Conservation (phyloP, 768 basidiomycete species). For the Phylloporus sp. region DNA sequence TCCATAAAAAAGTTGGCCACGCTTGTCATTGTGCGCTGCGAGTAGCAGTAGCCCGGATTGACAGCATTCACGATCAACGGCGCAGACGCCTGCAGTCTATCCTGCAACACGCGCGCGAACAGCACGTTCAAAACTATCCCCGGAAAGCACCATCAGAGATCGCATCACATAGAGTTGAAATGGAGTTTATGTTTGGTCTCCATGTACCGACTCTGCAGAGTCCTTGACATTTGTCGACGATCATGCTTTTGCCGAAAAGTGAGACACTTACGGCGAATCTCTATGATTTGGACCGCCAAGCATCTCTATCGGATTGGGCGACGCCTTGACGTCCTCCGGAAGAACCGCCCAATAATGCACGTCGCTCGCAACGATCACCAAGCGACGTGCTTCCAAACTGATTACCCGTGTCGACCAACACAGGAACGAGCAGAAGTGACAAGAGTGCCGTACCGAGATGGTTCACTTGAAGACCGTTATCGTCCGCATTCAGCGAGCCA, state of each 20-base stretch:
- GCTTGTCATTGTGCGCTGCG: neutral
- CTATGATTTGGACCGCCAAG: conserved; percentile 23
- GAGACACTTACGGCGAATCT: conserved; percentile 8
- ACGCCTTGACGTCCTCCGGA: conserved; percentile 16
- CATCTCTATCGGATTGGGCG: conserved; percentile 20
- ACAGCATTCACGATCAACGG: conserved; percentile 24
- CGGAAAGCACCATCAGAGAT: neutral
- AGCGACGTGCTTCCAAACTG: conserved; percentile 20
- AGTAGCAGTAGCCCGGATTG: conserved; percentile 31
- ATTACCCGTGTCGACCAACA: conserved; percentile 23
- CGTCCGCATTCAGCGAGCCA: neutral
- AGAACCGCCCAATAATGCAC: conserved; percentile 19
- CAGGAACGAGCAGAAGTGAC: conserved; percentile 31
- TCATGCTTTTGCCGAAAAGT: neutral
- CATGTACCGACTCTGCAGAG: conserved; percentile 19
- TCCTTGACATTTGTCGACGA: conserved; percentile 3
- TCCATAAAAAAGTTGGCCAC: conserved; percentile 2
- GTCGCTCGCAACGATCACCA: conserved; percentile 32
- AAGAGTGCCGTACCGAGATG: conserved; percentile 30
- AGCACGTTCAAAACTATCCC: conserved; percentile 30
- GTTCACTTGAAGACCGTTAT: conserved; percentile 37
- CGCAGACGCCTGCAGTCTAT: conserved; percentile 12
- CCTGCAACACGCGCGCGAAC: conserved; percentile 28
- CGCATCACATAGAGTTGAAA: neutral
- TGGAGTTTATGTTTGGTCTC: conserved; percentile 25